Percentiles rank a stretch among this genome's conserved stretches.
Evolutionary conservation across 441 rosid species (phyloP).

Genomic region (Syzygium syzygioides): DNA sequence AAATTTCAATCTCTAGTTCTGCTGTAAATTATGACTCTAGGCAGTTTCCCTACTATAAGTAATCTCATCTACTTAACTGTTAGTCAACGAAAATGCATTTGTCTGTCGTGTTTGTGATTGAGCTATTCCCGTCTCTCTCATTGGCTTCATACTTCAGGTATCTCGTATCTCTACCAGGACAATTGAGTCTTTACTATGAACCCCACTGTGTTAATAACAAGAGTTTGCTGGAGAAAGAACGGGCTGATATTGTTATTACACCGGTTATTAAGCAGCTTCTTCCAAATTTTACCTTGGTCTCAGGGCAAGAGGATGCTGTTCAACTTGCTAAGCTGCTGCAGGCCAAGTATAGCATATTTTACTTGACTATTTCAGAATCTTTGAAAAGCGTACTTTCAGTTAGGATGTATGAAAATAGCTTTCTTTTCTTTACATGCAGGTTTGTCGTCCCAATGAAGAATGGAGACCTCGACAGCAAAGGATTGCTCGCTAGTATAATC

Average conservation of each 20-base stretch:
- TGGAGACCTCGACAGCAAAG: conserved; percentile 79
- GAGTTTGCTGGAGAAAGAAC: conserved; percentile 48
- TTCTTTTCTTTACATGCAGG: conserved; percentile 27
- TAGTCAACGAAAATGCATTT: not conserved
- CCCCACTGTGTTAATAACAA: conserved; percentile 76
- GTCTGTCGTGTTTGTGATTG: not conserved
- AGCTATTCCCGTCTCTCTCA: not conserved
- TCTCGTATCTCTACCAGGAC: conserved; percentile 47
- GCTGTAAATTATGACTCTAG: not conserved
- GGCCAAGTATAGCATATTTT: conserved; percentile 47
- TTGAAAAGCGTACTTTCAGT: not conserved
- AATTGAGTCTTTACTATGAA: conserved; percentile 71
- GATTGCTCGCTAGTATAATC: conserved; percentile 52
- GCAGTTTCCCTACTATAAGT: not conserved
- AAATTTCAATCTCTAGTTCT: not conserved
- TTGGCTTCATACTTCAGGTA: conserved; percentile 37
- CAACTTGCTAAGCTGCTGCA: conserved; percentile 63
- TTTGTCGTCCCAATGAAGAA: conserved; percentile 75
- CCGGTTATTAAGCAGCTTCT: conserved; percentile 93
- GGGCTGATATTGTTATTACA: conserved; percentile 75
- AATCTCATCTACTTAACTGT: not conserved
- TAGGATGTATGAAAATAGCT: not conserved
- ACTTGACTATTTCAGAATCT: not conserved
- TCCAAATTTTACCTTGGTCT: conserved; percentile 76
- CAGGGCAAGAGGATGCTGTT: conserved; percentile 94